A percentile compares a stretch with the other conserved stretches of the same genome.
Evolutionary conservation across 352 stramenopile genomes (phyloP).

Genomic region (Detonula confervacea): DNA sequence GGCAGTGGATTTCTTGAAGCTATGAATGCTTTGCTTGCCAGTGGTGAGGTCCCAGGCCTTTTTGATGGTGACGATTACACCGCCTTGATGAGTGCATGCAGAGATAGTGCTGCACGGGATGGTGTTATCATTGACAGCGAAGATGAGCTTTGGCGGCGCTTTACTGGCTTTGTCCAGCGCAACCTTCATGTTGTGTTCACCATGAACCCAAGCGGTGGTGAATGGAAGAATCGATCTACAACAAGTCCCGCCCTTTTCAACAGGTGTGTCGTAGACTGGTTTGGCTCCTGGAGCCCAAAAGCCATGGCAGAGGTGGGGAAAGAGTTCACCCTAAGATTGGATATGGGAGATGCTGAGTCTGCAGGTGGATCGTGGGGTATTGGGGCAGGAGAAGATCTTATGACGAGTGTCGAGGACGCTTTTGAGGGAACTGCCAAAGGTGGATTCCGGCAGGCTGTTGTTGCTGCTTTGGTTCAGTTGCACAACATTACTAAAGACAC

Average conservation of each 20-base stretch:
- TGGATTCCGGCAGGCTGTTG: conserved; percentile 85
- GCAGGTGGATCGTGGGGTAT: conserved; percentile 78
- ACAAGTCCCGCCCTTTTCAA: conserved; percentile 99
- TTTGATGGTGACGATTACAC: conserved; percentile 99
- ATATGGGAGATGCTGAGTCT: conserved; percentile 90
- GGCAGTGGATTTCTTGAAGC: conserved; percentile 98
- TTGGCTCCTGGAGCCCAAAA: conserved; percentile 98
- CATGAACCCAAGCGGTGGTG: conserved; percentile 98
- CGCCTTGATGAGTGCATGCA: conserved; percentile 91
- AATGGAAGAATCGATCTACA: conserved; percentile 96
- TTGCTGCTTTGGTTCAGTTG: conserved; percentile 87
- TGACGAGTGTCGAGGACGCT: conserved; percentile 72
- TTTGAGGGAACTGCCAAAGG: conserved; percentile 70
- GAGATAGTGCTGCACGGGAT: conserved; percentile 87
- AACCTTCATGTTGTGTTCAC: conserved; percentile 99
- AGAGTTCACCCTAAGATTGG: conserved; percentile 95
- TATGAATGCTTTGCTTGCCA: conserved; percentile 99
- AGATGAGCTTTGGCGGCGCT: conserved; percentile 95
- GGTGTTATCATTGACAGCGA: conserved; percentile 84
- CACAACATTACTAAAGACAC: conserved; percentile 84
- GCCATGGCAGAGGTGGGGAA: conserved; percentile 98
- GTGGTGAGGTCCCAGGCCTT: conserved; percentile 98
- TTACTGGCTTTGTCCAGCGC: conserved; percentile 97
- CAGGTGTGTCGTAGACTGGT: conserved; percentile 99
- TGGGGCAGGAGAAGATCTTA: conserved; percentile 75